Evolutionary conservation across 192 early-diverging fungal genomes (phyloP).

Genomic region (Entomortierella parvispora): DNA sequence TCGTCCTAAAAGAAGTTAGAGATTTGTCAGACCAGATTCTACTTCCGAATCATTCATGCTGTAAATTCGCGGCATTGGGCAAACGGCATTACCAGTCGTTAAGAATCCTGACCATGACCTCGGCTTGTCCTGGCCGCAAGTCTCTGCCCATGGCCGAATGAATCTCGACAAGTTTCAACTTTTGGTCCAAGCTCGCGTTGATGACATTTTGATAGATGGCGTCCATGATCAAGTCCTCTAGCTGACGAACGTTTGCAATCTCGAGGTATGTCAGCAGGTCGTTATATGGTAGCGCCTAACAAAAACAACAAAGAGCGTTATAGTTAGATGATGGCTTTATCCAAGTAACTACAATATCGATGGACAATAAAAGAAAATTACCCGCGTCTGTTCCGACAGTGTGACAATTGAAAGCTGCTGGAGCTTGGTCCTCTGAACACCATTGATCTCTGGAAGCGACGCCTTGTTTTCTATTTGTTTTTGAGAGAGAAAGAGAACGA

Average conservation of each 20-base stretch:
- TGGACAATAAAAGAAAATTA: slow-evolving; percentile 28
- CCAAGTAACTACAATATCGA: slow-evolving; percentile 4
- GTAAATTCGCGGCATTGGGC: not conserved
- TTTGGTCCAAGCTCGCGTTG: slow-evolving; percentile 86
- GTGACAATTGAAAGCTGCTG: slow-evolving; percentile 86
- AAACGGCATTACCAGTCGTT: slow-evolving; percentile 62
- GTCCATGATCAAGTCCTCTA: slow-evolving; percentile 91
- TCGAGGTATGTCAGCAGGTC: slow-evolving; percentile 71
- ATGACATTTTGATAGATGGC: slow-evolving; percentile 84
- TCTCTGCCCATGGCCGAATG: slow-evolving; percentile 89
- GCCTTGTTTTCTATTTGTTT: slow-evolving; percentile 55
- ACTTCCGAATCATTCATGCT: not conserved
- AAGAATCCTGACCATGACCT: slow-evolving; percentile 64
- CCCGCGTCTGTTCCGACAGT: slow-evolving; percentile 68
- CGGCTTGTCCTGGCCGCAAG: slow-evolving; percentile 70
- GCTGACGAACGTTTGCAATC: slow-evolving; percentile 80
- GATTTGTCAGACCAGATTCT: no score
- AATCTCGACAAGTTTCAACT: slow-evolving; percentile 75
- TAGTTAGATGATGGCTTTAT: not conserved
- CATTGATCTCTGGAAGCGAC: slow-evolving; percentile 58
- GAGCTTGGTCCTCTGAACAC: slow-evolving; percentile 62
- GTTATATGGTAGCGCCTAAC: slow-evolving; percentile 76
- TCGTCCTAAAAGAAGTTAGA: slow-evolving; percentile 49
- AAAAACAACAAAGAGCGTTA: not conserved
- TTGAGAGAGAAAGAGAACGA: no score